Conservation (phyloP, 1,284 basidiomycete species). For the Anthracocystis panici-leucophaei region DNA sequence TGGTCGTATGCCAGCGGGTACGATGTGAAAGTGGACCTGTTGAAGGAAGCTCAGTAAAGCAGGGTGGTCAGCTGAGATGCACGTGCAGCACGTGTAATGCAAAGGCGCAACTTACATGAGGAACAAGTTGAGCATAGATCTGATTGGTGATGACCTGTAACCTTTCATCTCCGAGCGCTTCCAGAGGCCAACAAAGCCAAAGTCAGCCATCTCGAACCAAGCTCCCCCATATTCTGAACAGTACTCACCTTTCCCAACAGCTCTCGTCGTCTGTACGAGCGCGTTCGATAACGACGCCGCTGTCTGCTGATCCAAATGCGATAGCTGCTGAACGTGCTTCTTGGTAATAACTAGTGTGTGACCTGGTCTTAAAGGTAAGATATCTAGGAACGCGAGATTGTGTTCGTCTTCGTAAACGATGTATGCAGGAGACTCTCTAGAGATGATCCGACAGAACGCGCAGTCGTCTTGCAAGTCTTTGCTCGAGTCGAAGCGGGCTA, state of each 20-base stretch:
- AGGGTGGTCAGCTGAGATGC: conserved; percentile 2
- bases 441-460: conserved; percentile 47
- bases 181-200: not conserved
- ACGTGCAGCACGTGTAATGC: not conserved
- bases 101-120: conserved; percentile 74
- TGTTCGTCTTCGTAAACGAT: conserved; percentile 72
- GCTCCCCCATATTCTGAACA: not conserved
- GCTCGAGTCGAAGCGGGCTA: conserved; percentile 38
- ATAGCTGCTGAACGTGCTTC: conserved; percentile 34
- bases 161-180: conserved; percentile 57
- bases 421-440: conserved; percentile 26
- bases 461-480: conserved; percentile 40
- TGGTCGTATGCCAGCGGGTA: conserved; percentile 76
- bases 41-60: not conserved
- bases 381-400: conserved; percentile 80
- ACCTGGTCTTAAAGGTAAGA: conserved; percentile 76
- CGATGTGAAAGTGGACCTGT: conserved; percentile 82
- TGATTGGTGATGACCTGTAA: conserved; percentile 71
- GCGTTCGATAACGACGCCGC: conserved; percentile 41
- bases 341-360: conserved; percentile 57
- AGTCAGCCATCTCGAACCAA: not conserved
- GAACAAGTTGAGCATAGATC: conserved; percentile 82
- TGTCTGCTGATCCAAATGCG: conserved; percentile 22
- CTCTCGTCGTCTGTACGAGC: conserved; percentile 41
- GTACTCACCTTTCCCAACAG: conserved; percentile 44